phyloP scores from a whole-genome alignment of 805 yeast genomes.

The Sugiyamaella chiloensis region DNA sequence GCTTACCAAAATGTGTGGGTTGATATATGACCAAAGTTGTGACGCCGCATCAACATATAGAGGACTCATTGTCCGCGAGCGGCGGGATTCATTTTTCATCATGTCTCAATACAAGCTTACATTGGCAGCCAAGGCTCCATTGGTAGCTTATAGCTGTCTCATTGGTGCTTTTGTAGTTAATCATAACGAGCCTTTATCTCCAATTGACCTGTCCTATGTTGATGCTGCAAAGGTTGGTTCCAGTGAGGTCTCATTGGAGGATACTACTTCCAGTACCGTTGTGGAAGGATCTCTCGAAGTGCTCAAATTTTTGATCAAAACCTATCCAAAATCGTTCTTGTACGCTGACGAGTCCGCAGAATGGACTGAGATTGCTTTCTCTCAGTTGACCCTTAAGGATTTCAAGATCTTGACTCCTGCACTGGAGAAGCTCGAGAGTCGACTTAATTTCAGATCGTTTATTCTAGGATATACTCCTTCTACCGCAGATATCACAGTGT shows the following conservation, averaged over 20 bases:
- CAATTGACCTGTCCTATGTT: constrained; percentile 59
- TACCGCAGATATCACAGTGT: constrained; percentile 78
- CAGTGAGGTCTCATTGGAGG: constrained; percentile 41
- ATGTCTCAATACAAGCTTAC: constrained; percentile 40
- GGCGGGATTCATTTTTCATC: not conserved
- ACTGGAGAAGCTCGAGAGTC: constrained; percentile 76
- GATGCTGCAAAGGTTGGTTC: constrained; percentile 59
- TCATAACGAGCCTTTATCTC: constrained; percentile 37
- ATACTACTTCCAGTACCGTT: constrained; percentile 33
- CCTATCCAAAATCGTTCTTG: constrained; percentile 4
- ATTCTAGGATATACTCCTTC: constrained; percentile 64
- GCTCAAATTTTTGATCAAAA: constrained; percentile 43
- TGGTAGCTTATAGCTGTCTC: constrained; percentile 72
- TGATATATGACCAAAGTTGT: no score
- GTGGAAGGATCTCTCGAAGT: constrained; percentile 41
- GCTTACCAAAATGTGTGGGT: no score
- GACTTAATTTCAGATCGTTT: constrained; percentile 81
- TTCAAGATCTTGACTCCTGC: constrained; percentile 78
- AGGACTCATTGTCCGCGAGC: no score
- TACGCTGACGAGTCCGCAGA: constrained; percentile 34
- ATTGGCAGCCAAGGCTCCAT: constrained; percentile 83
- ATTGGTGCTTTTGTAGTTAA: constrained; percentile 77
- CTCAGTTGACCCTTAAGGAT: constrained; percentile 73
- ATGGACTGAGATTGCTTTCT: constrained; percentile 67
- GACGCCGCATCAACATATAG: no score